phyloP scores from a whole-genome alignment of 345 rosid genomes.

The Gossypium arboreum region DNA sequence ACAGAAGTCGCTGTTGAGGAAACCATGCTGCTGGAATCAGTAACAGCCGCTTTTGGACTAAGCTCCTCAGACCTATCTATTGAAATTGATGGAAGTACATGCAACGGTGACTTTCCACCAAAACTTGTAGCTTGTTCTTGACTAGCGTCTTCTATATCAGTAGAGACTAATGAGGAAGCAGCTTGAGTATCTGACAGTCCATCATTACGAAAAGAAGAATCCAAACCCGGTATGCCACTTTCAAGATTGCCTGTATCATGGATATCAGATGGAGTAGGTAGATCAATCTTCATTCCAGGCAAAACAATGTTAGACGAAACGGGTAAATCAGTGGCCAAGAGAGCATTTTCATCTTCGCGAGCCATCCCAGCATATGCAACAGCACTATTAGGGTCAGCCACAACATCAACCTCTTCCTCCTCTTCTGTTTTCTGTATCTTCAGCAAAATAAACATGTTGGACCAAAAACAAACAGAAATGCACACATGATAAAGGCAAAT shows the following conservation, averaged over 20 bases:
- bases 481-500: slow-evolving; percentile 1
- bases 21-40: slow-evolving; percentile 43
- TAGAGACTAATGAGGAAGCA: slow-evolving; percentile 52
- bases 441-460: slow-evolving; percentile 20
- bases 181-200: slow-evolving; percentile 49
- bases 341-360: slow-evolving; percentile 46
- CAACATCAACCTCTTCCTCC: slow-evolving; percentile 41
- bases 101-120: slow-evolving; percentile 43
- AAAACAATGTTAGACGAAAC: slow-evolving; percentile 41
- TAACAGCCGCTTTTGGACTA: slow-evolving; percentile 60
- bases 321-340: slow-evolving; percentile 36
- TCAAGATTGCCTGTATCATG: slow-evolving; percentile 44
- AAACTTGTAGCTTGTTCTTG: slow-evolving; percentile 55
- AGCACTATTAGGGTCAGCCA: slow-evolving; percentile 25
- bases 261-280: slow-evolving; percentile 34
- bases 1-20: slow-evolving; percentile 60
- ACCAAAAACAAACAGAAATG: neutral
- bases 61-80: slow-evolving; percentile 78
- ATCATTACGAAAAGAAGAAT: slow-evolving; percentile 54
- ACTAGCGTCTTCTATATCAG: slow-evolving; percentile 54
- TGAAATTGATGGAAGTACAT: slow-evolving; percentile 57
- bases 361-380: slow-evolving; percentile 26
- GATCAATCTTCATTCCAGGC: slow-evolving; percentile 33
- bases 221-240: slow-evolving; percentile 80
- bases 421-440: slow-evolving; percentile 37